Evolutionary conservation across 208 protist species (phyloP), one percentile per base, ranked within the genome.

Genomic region (Trypanosoma vivax): DNA sequence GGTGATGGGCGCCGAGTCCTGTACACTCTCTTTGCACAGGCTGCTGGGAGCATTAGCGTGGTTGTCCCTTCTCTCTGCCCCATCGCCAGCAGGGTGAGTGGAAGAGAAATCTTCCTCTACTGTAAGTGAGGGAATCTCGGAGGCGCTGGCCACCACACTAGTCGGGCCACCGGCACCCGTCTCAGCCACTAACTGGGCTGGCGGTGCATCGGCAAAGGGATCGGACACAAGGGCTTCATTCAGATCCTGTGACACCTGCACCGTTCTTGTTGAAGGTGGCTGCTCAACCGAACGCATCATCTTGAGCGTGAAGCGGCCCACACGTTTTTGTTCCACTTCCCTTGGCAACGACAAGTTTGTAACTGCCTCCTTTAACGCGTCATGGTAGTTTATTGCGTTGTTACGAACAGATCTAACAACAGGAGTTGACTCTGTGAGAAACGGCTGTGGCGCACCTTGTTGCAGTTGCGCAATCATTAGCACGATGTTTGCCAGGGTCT

Each of bases 401-500:
- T 24, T 30, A 27, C 38, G 28, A 27, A 89, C 79, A 0, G 50
- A 31, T 30, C 18, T 25, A 28, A 78, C 60, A 9, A 70, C 52
- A 3, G 62, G 43, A 37, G 69, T 72, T 31, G 52, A 46, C 11
- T 59, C 51, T 2, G 73, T 87, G 13, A 92, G 45, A 47, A 78
- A 63, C 21, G 85, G 76, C 16, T 73, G 58, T 9, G 39, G 50
- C 76, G 85, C 85, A 48, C 85, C 85, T 35, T 60, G 42, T 65
- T 92, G 85, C 39, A 89, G 50, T 42, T 83, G 70, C 7, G 76
- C 79, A 2, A 89, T 47, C 21, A 92, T 60, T 13, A 92, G 76
- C 28, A 74, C 85, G 14, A 79, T 49, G 35, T 80, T 72, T 28
- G 85, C 85, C 6, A 64, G 60, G 24, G 74, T 61, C 49, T 76